Evolutionary conservation across 352 stramenopile genomes (phyloP), one percentile per base, ranked within the genome.

Genomic region (Phytophthora ramorum): DNA sequence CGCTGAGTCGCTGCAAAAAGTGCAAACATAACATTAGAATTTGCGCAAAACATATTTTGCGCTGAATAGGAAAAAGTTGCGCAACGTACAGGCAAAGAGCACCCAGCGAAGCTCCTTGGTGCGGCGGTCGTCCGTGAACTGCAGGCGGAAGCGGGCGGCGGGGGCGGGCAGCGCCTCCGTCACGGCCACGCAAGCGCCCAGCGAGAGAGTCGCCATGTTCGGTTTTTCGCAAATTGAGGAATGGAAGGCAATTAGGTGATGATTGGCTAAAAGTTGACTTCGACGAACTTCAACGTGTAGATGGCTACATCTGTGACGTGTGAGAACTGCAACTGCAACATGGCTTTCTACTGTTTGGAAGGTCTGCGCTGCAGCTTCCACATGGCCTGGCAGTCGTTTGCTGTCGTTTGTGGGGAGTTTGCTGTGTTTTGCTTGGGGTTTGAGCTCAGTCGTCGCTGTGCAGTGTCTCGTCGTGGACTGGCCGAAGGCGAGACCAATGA

Each of bases 21-120:
- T 17, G 32, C 30, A 26, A 50, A 34, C 4, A 60, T 46, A 17
- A 7, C 35, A 16, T 10, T 17, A 47, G 41, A 51, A 12, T 12
- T 34, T 34, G 28, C 6, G 28, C 13, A 26, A 44, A 38, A 35
- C 6, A 43, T 41, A 28, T 22, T 44, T 20, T 44, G 14, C 14
- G 37, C 14, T 2, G 28, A 30, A 45, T 19, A 35, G 50, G 19
- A 19, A 20, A 55, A 9, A 16, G 12, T 20, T 47, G 41, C 32
- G 2, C n/a, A 12, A 59, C 64, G 30, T 69, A 87, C 78, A 80
- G 7, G 79, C 79, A 63, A 95, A 95, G 41, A 95, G 78, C 63
- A 92, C 86, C 86, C 86, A 95, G 58, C 86, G 85, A 66, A 95
- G 70, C 69, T 95, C 86, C 53, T 89, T 89, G 5, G 79, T 85